These are phyloP conservation scores for Asterella californica DNA, from an alignment of 225 moss, liverwort and hornwort genomes.

Conservation along the genomic window DNA sequence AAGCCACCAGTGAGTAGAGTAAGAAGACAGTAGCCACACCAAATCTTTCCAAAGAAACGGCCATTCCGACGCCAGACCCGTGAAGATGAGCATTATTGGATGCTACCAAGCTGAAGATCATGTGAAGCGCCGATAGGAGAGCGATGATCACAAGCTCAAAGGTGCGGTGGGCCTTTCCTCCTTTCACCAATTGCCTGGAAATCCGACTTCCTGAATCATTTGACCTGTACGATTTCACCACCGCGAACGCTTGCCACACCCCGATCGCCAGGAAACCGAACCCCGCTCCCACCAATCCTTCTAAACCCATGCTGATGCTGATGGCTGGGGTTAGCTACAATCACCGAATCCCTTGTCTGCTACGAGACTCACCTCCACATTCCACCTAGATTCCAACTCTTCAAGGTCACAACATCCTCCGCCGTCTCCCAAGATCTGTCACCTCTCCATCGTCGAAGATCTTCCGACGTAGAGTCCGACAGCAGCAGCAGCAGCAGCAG, in stretches of 20 bases:
- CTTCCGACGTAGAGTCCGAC: no score
- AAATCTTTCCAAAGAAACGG: constrained; percentile 67
- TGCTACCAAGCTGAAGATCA: constrained; percentile 51
- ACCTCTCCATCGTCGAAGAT: no score
- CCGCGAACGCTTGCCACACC: constrained; percentile 51
- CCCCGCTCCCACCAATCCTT: constrained; percentile 53
- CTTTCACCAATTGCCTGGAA: constrained; percentile 13
- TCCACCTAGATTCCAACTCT: no score
- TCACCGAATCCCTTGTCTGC: no score
- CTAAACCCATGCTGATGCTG: constrained; percentile 52
- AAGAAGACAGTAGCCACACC: constrained; percentile 68
- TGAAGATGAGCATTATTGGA: constrained; percentile 26
- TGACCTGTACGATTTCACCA: constrained; percentile 42
- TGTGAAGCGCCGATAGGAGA: constrained; percentile 58
- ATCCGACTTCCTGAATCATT: constrained; percentile 18
- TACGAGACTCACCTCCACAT: no score
- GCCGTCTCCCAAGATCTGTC: no score
- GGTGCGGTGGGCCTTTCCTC: constrained; percentile 31
- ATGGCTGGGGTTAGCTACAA: no score
- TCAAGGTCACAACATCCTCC: no score
- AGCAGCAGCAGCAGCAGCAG: no score
- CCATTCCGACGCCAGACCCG: constrained; percentile 57
- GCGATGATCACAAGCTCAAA: constrained; percentile 46
- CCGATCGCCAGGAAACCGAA: constrained; percentile 60
- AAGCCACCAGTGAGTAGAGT: constrained; percentile 56